These are phyloP conservation scores for Eucalyptus microcorys DNA, from an alignment of 345 rosid species.

Conservation along the genomic window DNA sequence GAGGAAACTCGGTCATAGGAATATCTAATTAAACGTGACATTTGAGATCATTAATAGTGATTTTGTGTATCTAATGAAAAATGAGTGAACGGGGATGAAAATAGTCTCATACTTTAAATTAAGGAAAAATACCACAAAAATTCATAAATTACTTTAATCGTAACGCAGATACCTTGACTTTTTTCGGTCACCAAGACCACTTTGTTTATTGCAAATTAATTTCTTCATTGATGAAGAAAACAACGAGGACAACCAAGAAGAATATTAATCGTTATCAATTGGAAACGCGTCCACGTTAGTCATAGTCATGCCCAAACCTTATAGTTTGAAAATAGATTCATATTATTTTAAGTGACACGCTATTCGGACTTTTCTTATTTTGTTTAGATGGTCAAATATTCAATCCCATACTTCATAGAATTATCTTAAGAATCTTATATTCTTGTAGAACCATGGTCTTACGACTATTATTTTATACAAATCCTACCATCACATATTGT, in stretches of 20 bases:
- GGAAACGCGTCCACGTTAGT: not conserved
- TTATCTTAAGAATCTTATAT: not conserved
- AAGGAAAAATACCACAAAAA: too few relatives aligned
- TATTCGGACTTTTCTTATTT: not conserved
- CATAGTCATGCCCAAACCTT: not conserved
- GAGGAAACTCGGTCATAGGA: not conserved
- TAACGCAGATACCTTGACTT: too few relatives aligned
- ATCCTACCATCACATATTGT: rapidly evolving
- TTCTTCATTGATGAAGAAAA: not conserved
- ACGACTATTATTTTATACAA: not conserved
- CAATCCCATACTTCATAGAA: not conserved
- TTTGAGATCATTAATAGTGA: not conserved
- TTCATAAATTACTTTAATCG: too few relatives aligned
- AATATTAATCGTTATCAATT: not conserved
- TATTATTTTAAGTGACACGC: not conserved
- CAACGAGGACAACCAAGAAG: rapidly evolving
- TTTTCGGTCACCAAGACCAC: too few relatives aligned
- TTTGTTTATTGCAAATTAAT: not conserved
- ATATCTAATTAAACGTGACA: not conserved
- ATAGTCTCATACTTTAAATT: too few relatives aligned
- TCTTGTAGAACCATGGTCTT: not conserved
- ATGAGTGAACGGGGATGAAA: too few relatives aligned
- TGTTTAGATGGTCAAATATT: not conserved
- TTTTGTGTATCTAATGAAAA: not conserved
- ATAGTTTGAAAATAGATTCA: not conserved